Conservation (phyloP, 805 yeast genomes). For the Candida glaebosa region DNA sequence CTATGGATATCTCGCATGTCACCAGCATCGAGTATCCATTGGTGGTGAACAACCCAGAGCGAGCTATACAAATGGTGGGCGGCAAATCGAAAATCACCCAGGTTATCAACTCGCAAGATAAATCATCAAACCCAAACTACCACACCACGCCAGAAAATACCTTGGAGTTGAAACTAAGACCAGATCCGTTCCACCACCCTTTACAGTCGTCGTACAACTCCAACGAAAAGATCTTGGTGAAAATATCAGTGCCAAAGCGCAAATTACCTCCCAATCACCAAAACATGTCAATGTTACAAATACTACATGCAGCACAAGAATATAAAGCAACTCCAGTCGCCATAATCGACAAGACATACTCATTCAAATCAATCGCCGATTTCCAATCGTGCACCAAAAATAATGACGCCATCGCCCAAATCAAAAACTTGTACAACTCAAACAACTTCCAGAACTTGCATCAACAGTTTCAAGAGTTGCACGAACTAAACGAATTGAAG, state of each 20-base stretch:
- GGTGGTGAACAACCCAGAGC: conserved; percentile 55
- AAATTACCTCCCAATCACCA: conserved; percentile 35
- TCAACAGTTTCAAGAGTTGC: not conserved
- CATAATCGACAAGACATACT: conserved; percentile 61
- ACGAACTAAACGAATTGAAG: not conserved
- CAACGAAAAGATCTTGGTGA: conserved; percentile 57
- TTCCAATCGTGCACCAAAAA: conserved; percentile 70
- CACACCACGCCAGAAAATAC: conserved; percentile 29
- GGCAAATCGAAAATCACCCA: conserved; percentile 45
- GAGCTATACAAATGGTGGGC: conserved; percentile 69
- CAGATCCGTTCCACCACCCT: conserved; percentile 56
- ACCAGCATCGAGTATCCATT: conserved; percentile 79
- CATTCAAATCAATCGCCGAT: conserved; percentile 84
- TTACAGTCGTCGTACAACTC: conserved; percentile 50
- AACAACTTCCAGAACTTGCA: conserved; percentile 1
- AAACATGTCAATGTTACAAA: conserved; percentile 40
- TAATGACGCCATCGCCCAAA: conserved; percentile 29
- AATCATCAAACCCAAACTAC: conserved; percentile 18
- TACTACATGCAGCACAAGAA: conserved; percentile 23
- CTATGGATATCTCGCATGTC: conserved; percentile 71
- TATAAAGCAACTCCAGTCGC: conserved; percentile 59
- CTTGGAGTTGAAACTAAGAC: conserved; percentile 39
- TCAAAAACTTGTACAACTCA: not conserved
- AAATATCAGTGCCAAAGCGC: conserved; percentile 57
- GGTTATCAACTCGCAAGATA: conserved; percentile 36